phyloP scores from a whole-genome alignment of 345 rosid species.

The Arabidopsis suecica region DNA sequence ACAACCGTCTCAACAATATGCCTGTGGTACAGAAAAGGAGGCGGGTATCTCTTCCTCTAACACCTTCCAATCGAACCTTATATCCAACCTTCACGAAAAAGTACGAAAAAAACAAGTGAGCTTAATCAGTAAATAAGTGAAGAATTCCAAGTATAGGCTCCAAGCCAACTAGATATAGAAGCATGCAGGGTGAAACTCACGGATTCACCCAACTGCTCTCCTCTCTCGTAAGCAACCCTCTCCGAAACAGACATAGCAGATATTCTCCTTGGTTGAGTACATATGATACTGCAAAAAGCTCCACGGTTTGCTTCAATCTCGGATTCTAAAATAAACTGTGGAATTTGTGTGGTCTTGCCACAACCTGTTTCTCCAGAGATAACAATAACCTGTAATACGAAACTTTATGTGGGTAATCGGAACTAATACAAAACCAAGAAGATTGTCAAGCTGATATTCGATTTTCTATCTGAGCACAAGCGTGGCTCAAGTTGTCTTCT shows the following conservation, averaged over 20 bases:
- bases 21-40: constrained; percentile 97
- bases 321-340: constrained; percentile 88
- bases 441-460: background rate
- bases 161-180: constrained; percentile 32
- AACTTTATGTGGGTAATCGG: background rate
- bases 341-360: constrained; percentile 98
- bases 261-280: constrained; percentile 95
- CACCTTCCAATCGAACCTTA: constrained; percentile 92
- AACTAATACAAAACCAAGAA: constrained; percentile 25
- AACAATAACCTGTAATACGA: constrained; percentile 66
- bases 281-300: constrained; percentile 82
- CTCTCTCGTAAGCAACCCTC: constrained; percentile 93
- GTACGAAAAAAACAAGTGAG: constrained; percentile 30
- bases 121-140: constrained; percentile 26
- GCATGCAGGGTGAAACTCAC: constrained; percentile 59
- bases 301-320: constrained; percentile 69
- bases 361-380: constrained; percentile 98
- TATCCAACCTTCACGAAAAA: constrained; percentile 76
- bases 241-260: constrained; percentile 96
- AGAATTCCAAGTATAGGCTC: constrained; percentile 15
- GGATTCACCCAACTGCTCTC: constrained; percentile 92
- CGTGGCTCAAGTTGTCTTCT: constrained; percentile 3
- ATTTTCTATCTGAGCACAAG: constrained; percentile 19
- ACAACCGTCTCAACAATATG: constrained; percentile 86
- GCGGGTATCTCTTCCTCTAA: constrained; percentile 84